These are phyloP conservation scores for Ascochyta rabiei DNA, from an alignment of 2,329 filamentous ascomycete genomes.

Conservation along the genomic window DNA sequence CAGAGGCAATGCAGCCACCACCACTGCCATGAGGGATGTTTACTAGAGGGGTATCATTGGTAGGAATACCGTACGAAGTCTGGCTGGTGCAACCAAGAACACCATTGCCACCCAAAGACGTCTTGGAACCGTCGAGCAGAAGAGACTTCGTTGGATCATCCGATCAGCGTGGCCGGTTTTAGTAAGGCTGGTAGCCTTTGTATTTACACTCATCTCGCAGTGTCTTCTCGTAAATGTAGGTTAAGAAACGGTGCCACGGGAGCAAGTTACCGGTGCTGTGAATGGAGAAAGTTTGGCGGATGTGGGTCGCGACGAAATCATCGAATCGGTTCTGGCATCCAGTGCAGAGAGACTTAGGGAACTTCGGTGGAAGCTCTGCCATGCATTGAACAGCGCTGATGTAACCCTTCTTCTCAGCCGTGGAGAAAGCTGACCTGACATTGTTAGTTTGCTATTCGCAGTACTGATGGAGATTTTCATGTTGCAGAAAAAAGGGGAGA, in stretches of 20 bases:
- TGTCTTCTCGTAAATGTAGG: constrained; percentile 36
- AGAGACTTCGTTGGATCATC: constrained; percentile 51
- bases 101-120: constrained; percentile 55
- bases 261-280: constrained; percentile 40
- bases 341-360: constrained; percentile 31
- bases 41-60: constrained; percentile 30
- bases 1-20: constrained; percentile 60
- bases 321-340: constrained; percentile 40
- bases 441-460: constrained; percentile 6
- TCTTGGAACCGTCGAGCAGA: constrained; percentile 61
- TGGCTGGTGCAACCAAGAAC: constrained; percentile 32
- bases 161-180: constrained; percentile 38
- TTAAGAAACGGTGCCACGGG: constrained; percentile 37
- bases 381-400: constrained; percentile 41
- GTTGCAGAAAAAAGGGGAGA: no score
- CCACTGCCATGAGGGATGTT: constrained; percentile 57
- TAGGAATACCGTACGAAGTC: constrained; percentile 33
- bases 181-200: constrained; percentile 40
- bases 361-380: constrained; percentile 30
- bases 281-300: constrained; percentile 37
- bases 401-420: constrained; percentile 37
- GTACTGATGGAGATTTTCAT: neutral
- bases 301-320: constrained; percentile 40
- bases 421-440: constrained; percentile 32
- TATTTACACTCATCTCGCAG: constrained; percentile 39